phyloP scores from a whole-genome alignment of 1,284 basidiomycete species.

The Sparassis latifolia region DNA sequence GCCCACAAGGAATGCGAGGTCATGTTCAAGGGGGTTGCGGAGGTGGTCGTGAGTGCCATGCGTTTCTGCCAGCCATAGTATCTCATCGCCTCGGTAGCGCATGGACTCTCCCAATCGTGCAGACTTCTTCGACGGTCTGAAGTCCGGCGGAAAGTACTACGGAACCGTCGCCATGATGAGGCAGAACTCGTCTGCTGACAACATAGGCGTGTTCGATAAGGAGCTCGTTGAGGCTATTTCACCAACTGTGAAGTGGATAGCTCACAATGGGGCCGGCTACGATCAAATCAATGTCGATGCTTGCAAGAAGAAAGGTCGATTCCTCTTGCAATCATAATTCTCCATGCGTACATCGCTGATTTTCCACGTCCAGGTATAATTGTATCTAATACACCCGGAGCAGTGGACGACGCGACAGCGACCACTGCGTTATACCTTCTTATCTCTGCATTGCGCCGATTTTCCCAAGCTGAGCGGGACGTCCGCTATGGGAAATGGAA shows the following conservation, averaged over 20 bases:
- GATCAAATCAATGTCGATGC: constrained; percentile 78
- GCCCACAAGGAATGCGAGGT: constrained; percentile 51
- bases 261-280: constrained; percentile 91
- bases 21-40: constrained; percentile 62
- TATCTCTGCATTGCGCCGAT: constrained; percentile 80
- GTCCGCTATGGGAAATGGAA: constrained; percentile 58
- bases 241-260: constrained; percentile 71
- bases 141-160: constrained; percentile 68
- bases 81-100: constrained; percentile 8
- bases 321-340: constrained; percentile 16
- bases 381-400: constrained; percentile 88
- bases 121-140: constrained; percentile 64
- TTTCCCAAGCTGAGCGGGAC: constrained; percentile 64
- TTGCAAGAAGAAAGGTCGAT: constrained; percentile 61
- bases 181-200: constrained; percentile 56
- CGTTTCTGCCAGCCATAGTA: too few species aligned
- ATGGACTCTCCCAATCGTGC: constrained; percentile 62
- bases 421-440: constrained; percentile 84
- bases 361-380: constrained; percentile 64
- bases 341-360: constrained; percentile 21
- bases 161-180: constrained; percentile 78
- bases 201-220: constrained; percentile 78
- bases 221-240: constrained; percentile 70
- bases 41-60: constrained; percentile 60
- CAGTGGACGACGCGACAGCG: constrained; percentile 89